These are phyloP conservation scores for Phytophthora sp. DNA, from an alignment of 352 stramenopile species.

Conservation along the genomic window DNA sequence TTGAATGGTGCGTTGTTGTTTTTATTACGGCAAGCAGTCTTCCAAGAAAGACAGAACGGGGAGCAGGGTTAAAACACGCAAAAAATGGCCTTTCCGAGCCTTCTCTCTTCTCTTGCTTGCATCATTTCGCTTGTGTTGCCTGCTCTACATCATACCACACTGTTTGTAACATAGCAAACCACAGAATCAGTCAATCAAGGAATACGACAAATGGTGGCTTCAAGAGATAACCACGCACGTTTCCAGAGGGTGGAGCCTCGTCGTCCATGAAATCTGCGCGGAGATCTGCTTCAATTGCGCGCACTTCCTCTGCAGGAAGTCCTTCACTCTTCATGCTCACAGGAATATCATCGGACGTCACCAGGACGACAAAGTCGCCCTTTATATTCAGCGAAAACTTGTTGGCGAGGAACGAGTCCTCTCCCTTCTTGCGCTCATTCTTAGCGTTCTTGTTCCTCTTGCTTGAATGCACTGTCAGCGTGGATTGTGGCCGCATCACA, in stretches of 20 bases:
- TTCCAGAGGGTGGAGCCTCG: constrained; percentile 53
- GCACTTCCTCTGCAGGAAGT: constrained; percentile 63
- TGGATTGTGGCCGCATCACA: constrained; percentile 69
- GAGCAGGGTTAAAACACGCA: constrained; percentile 14
- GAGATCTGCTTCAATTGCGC: constrained; percentile 61
- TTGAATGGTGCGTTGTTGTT: not conserved
- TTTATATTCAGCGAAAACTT: constrained; percentile 80
- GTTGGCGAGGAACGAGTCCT: constrained; percentile 80
- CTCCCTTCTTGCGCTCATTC: constrained; percentile 70
- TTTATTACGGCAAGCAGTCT: constrained; percentile 38
- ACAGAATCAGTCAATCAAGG: constrained; percentile 7
- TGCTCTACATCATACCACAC: constrained; percentile 45
- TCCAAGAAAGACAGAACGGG: constrained; percentile 21
- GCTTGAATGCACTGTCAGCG: constrained; percentile 79
- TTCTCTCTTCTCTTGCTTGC: constrained; percentile 33
- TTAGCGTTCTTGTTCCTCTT: constrained; percentile 83
- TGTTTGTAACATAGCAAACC: constrained; percentile 17
- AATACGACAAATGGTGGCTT: not conserved
- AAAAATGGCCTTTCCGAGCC: constrained; percentile 15
- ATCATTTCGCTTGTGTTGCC: constrained; percentile 1
- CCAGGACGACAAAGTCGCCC: constrained; percentile 72
- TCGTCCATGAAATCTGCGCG: constrained; percentile 60
- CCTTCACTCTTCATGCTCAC: constrained; percentile 74
- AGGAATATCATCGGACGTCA: constrained; percentile 67
- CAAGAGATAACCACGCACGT: constrained; percentile 39